A percentile compares a stretch with the other conserved stretches of the same genome.
Conservation (phyloP, 208 protist genomes). For the Trypanosoma melophagium region DNA sequence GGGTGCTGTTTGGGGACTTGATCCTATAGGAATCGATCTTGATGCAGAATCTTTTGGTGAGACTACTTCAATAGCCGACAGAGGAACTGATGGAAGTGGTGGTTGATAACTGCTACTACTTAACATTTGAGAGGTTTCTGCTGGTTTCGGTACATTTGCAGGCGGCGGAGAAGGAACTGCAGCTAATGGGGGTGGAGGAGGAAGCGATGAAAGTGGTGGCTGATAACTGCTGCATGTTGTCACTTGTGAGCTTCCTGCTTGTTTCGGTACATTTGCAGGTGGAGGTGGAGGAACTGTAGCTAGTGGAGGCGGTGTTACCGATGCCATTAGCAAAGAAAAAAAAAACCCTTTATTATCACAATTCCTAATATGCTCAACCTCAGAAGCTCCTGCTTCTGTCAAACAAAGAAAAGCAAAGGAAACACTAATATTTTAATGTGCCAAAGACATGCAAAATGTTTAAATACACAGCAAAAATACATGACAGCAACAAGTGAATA, state of each 20-base stretch:
- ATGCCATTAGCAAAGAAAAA: background rate
- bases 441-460: too few species aligned
- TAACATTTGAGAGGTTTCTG: background rate
- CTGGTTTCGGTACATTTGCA: background rate
- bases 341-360: too few species aligned
- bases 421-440: too few species aligned
- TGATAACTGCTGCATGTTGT: constrained; percentile 12
- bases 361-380: too few species aligned
- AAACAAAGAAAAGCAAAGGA: too few species aligned
- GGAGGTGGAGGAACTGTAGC: constrained; percentile 25
- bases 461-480: too few species aligned
- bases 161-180: constrained; percentile 11
- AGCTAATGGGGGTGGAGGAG: constrained; percentile 9
- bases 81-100: background rate
- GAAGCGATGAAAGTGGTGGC: constrained; percentile 24
- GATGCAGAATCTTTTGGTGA: background rate
- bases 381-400: too few species aligned
- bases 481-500: background rate
- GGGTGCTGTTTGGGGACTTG: background rate
- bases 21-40: background rate
- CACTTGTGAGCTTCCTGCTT: constrained; percentile 5
- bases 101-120: constrained; percentile 1
- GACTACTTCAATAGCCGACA: background rate
- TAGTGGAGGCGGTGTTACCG: background rate
- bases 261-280: constrained; percentile 22